Base-by-base conservation (phyloP, 176 grass and related monocot species). In the Rhynchospora tenuis region DNA sequence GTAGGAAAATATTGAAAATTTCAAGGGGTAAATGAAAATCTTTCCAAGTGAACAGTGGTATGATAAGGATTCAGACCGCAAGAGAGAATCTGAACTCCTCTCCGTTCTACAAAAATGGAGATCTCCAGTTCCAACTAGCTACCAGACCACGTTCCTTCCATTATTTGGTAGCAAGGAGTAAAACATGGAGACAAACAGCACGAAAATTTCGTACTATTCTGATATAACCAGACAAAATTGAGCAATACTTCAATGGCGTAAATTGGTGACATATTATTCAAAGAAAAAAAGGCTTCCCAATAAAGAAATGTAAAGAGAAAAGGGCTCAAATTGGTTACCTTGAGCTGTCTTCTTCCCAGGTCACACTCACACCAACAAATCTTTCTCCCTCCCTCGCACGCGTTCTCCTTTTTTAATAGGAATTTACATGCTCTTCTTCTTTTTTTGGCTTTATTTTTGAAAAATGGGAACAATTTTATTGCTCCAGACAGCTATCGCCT, bases 381-480 rank as follows among this genome's bases (percentile, higher is more conserved):
- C 33, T 81, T 2, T 48, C 64, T 47, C 13, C 28, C 2, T 59
- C 13, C 76, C 48, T 57, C 17, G 76, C 52, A 33, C 56, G 46
- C 50, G 48, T 62, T 38, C 38, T 60, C 2, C 19, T 20, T 42
- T 26, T 48, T 76, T 71, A 71, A 55, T 31, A 75, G 47, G 23
- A 52, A 52, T 74, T 74, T 13, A 9, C 4, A 12, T 14, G 13
- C 0, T 54, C 45, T 73, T 46, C 14, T 16, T 69, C 43, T 45
- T n/a, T 59, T 5, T 17, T 80, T 43, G 10, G 0, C 27, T 43
- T 59, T 59, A 44, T 56, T 62, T 62, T 81, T 22, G 78, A 8
- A 47, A 81, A 82, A 29, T 82, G 59, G 80, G 59, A 65, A 27
- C 38, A 50, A 6, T 64, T 82, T 22, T 46, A 65, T 63, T 16